Percentiles rank a stretch among this genome's conserved stretches.
Evolutionary conservation across 192 early-diverging fungal genomes (phyloP).

Genomic region (Umbelopsis ramanniana): DNA sequence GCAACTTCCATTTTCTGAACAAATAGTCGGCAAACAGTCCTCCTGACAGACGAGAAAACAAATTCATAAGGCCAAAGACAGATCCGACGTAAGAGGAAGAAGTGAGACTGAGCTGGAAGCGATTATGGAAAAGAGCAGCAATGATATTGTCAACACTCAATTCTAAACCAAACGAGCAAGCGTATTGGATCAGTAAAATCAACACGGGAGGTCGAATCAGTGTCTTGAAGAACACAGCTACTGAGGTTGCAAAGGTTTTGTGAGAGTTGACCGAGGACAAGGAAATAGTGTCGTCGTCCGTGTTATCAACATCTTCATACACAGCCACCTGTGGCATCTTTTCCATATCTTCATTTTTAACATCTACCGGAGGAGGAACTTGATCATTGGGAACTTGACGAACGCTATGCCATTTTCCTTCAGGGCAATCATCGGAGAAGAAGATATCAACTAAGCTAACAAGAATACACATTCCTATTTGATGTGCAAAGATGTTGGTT

Average conservation of each 20-base stretch:
- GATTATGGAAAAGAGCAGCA: slow-evolving; percentile 47
- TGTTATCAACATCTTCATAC: not conserved
- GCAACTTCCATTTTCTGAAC: slow-evolving; percentile 36
- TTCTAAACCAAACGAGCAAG: slow-evolving; percentile 69
- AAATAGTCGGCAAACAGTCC: slow-evolving; percentile 60
- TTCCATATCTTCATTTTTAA: not conserved
- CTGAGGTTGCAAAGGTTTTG: not conserved
- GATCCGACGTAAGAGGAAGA: slow-evolving; percentile 54
- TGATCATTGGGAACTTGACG: no score
- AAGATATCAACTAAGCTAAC: slow-evolving; percentile 39
- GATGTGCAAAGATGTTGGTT: not conserved
- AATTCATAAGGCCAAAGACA: slow-evolving; percentile 68
- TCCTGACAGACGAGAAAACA: slow-evolving; percentile 66
- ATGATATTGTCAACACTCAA: slow-evolving; percentile 63
- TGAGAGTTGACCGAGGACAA: not conserved
- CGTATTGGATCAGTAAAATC: slow-evolving; percentile 60
- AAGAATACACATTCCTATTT: slow-evolving; percentile 35
- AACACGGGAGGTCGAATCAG: slow-evolving; percentile 44
- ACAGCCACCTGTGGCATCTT: not conserved
- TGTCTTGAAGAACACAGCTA: slow-evolving; percentile 20
- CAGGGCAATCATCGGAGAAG: slow-evolving; percentile 50
- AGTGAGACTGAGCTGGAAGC: slow-evolving; percentile 47
- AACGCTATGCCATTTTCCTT: slow-evolving; percentile 35
- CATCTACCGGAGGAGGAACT: no score
- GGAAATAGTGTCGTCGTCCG: not conserved